These are phyloP conservation scores for Ganoderma meredithae DNA, from an alignment of 1,284 basidiomycete genomes.

Conservation along the genomic window DNA sequence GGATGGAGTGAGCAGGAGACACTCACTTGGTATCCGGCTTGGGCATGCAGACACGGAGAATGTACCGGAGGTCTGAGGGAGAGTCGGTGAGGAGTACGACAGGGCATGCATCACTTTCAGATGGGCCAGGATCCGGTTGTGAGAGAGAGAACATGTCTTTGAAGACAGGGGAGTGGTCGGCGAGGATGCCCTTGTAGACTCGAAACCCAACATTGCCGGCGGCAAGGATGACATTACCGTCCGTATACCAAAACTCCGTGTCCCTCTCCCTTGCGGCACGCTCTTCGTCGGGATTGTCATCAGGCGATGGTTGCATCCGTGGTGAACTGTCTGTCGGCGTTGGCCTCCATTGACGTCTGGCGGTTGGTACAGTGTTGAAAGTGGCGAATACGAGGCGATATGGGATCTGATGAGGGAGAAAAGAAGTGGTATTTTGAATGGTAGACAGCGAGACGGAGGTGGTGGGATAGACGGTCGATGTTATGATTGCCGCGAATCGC, in stretches of 20 bases:
- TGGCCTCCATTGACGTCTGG: too few species aligned
- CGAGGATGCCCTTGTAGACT: constrained; percentile 23
- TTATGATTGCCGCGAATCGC: too few species aligned
- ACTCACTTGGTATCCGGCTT: not conserved
- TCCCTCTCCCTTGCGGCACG: not conserved
- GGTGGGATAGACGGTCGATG: too few species aligned
- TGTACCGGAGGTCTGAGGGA: not conserved
- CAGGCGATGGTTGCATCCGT: too few species aligned
- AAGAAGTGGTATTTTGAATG: too few species aligned
- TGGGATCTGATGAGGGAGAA: too few species aligned
- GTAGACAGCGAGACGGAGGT: too few species aligned
- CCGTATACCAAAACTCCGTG: not conserved
- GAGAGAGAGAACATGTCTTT: constrained; percentile 21
- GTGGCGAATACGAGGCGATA: too few species aligned
- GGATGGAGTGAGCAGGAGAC: not conserved
- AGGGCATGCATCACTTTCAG: not conserved
- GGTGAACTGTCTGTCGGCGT: too few species aligned
- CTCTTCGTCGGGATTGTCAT: too few species aligned
- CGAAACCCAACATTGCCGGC: constrained; percentile 17
- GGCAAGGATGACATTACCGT: not conserved
- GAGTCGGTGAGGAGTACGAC: constrained; percentile 10
- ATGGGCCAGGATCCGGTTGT: not conserved
- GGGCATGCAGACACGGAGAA: constrained; percentile 6
- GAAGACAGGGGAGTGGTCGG: constrained; percentile 23
- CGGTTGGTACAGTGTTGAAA: too few species aligned